Evolutionary conservation across 116 monocot genomes (phyloP).

Genomic region (Dioscorea cayenensis): DNA sequence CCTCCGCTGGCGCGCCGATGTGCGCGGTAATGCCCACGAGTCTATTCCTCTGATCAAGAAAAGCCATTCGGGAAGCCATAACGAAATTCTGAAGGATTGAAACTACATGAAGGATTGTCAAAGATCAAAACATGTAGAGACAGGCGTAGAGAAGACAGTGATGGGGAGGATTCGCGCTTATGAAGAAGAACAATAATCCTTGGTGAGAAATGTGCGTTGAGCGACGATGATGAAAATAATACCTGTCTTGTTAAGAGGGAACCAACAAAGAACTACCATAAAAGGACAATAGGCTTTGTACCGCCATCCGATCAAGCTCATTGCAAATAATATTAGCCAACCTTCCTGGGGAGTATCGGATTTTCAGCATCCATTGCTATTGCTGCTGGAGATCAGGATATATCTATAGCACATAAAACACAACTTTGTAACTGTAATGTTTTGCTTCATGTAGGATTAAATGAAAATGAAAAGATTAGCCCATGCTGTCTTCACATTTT

Average conservation of each 20-base stretch:
- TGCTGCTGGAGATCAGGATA: no score
- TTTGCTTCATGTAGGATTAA: no score
- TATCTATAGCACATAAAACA: no score
- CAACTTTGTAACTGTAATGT: no score
- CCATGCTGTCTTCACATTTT: no score
- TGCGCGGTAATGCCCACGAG: background rate
- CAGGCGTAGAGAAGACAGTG: slow-evolving; percentile 14
- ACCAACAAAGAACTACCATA: slow-evolving; percentile 34
- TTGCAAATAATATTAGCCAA: slow-evolving; percentile 4
- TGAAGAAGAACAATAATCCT: slow-evolving; percentile 82
- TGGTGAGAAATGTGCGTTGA: slow-evolving; percentile 57
- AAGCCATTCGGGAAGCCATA: slow-evolving; percentile 22
- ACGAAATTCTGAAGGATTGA: slow-evolving; percentile 26
- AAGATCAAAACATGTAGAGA: slow-evolving; percentile 32
- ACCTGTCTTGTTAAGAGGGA: slow-evolving; percentile 16
- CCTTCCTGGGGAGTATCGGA: no score
- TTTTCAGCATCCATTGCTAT: no score
- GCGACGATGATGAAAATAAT: slow-evolving; percentile 11
- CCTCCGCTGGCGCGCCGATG: background rate
- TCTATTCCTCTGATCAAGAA: background rate
- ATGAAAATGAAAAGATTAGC: no score
- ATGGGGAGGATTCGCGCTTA: slow-evolving; percentile 28
- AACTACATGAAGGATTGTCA: slow-evolving; percentile 24
- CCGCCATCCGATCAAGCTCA: slow-evolving; percentile 20
- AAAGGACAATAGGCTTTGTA: slow-evolving; percentile 45